These are phyloP conservation scores for Kodamaea fukazawae DNA, from an alignment of 805 yeast genomes.

Conservation along the genomic window DNA sequence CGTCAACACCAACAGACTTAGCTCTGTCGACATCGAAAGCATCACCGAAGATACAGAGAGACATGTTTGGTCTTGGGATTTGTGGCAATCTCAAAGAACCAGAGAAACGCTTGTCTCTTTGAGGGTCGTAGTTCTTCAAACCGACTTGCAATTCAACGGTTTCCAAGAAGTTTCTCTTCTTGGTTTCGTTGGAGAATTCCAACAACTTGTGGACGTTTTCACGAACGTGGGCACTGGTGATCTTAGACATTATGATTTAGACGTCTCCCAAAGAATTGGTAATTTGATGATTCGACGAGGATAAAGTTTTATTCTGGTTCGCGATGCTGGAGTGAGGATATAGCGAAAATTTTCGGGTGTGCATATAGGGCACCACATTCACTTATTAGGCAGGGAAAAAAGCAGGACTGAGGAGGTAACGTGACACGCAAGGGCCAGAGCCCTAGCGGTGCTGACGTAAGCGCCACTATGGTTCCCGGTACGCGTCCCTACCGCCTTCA, in stretches of 20 bases:
- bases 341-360: conserved; percentile 1
- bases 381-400: not conserved
- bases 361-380: not conserved
- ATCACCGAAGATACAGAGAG: conserved; percentile 99
- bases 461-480: too few relatives aligned
- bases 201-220: conserved; percentile 92
- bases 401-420: too few relatives aligned
- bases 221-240: conserved; percentile 91
- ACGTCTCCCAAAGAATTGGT: conserved; percentile 76
- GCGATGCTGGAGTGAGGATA: conserved; percentile 1
- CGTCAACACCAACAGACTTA: conserved; percentile 97
- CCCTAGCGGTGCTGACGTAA: too few relatives aligned
- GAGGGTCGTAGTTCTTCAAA: conserved; percentile 99
- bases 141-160: conserved; percentile 99
- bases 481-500: too few relatives aligned
- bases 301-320: conserved; percentile 22
- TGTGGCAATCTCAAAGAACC: conserved; percentile 97
- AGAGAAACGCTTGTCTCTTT: conserved; percentile 99
- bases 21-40: conserved; percentile 99
- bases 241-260: conserved; percentile 69
- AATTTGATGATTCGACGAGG: conserved; percentile 57
- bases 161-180: conserved; percentile 99
- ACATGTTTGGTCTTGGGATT: conserved; percentile 99
- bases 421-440: too few relatives aligned
- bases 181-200: conserved; percentile 87